Evolutionary conservation across 2,329 filamentous ascomycete genomes (phyloP), one percentile per base, ranked within the genome.

Genomic region (Aspergillus piperis): DNA sequence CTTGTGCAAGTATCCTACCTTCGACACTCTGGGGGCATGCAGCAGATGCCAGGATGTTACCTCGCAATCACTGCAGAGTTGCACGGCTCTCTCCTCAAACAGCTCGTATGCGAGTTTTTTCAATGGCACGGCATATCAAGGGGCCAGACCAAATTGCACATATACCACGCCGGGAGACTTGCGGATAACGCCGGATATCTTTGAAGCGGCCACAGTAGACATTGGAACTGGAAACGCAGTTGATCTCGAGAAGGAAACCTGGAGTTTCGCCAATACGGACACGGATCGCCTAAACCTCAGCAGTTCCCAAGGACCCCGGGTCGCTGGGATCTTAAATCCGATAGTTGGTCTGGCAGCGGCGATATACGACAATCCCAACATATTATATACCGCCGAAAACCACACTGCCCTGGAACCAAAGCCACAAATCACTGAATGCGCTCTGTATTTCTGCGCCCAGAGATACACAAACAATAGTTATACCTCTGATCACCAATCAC

Each of bases 21-120:
- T 68, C 51, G 53, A 57, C 15, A 17, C 64, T 4, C 47, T 68
- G 8, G 66, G 64, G 4, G 51, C 66, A 5, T 68, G 66, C 27
- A 62, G 60, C 44, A 21, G 42, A 19, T 68, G 66, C 44, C 48
- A 63, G 30, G 63, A 68, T 50, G 27, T 65, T 55, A 66, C 64
- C 10, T 10, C 11, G 11, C 30, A 51, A 8, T 17, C 57, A 6
- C 17, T 30, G 23, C 64, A 66, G 42, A 56, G 13, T 8, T 66
- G 64, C 42, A 27, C 23, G 11, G 2, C 38, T 39, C 23, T 49
- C 25, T 25, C 23, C 13, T 8, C 11, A 7, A 30, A 17, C 8
- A 49, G 23, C 27, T 8, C 23, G 3, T n/a, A n/a, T 10, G 44
- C 10, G 6, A 15, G 1, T 1, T 27, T 15, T 8, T 8, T 49